A percentile compares a stretch with the other conserved stretches of the same genome.
phyloP scores from a whole-genome alignment of 805 yeast genomes.

The Metschnikowia noctiluminum region DNA sequence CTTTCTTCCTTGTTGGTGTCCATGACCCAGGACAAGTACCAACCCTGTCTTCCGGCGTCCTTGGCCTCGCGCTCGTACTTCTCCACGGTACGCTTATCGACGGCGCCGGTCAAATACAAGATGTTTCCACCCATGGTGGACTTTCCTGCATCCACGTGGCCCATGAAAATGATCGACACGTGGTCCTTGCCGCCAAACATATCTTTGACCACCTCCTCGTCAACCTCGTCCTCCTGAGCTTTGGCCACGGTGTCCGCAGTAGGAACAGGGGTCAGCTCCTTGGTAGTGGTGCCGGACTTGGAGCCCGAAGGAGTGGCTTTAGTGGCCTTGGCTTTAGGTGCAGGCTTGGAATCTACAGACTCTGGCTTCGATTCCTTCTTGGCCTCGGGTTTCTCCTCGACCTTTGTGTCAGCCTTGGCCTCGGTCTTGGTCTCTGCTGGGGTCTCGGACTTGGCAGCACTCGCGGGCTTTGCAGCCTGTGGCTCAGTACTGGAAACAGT shows the following conservation, averaged over 20 bases:
- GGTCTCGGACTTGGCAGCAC: constrained; percentile 10
- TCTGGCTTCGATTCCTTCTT: constrained; percentile 4
- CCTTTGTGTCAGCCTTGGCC: constrained; percentile 8
- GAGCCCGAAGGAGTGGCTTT: constrained; percentile 3
- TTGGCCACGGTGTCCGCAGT: constrained; percentile 52
- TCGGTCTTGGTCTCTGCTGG: constrained; percentile 3
- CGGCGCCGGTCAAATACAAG: constrained; percentile 90
- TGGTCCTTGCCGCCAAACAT: constrained; percentile 98
- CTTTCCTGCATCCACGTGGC: constrained; percentile 99
- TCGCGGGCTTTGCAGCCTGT: constrained; percentile 19
- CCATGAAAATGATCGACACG: constrained; percentile 96
- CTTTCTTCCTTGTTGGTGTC: constrained; percentile 99
- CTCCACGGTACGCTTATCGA: constrained; percentile 97
- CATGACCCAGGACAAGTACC: constrained; percentile 99
- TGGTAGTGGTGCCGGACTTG: constrained; percentile 17
- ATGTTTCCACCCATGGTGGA: constrained; percentile 99
- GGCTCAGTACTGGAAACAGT: constrained; percentile 5
- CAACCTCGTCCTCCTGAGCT: constrained; percentile 78
- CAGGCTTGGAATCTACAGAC: constrained; percentile 15
- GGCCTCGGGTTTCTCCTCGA: background rate
- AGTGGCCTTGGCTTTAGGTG: constrained; percentile 10
- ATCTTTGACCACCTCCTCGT: constrained; percentile 84
- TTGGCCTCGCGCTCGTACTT: constrained; percentile 98
- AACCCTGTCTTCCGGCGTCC: constrained; percentile 99
- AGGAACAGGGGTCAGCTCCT: constrained; percentile 21